A percentile compares a stretch with the other conserved stretches of the same genome.
phyloP scores from a whole-genome alignment of 768 basidiomycete genomes.

The Boletus rubropictus region DNA sequence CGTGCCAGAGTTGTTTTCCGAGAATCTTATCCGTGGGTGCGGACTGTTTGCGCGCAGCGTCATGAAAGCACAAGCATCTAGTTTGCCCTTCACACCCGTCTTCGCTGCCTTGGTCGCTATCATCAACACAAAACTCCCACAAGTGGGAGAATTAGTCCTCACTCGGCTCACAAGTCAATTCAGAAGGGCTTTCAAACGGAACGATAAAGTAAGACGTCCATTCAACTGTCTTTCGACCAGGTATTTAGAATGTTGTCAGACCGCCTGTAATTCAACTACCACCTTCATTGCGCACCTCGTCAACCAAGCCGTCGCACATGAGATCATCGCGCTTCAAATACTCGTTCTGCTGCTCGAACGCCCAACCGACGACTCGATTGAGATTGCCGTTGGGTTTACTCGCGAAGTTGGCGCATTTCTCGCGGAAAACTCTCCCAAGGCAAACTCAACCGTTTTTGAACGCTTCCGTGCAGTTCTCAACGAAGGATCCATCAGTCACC shows the following conservation, averaged over 20 bases:
- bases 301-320: constrained; percentile 90
- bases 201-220: constrained; percentile 77
- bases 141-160: constrained; percentile 89
- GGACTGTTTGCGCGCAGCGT: constrained; percentile 90
- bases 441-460: constrained; percentile 91
- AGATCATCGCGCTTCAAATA: constrained; percentile 91
- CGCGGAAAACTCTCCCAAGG: constrained; percentile 88
- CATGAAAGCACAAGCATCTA: constrained; percentile 97
- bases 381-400: constrained; percentile 96
- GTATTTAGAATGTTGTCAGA: constrained; percentile 41
- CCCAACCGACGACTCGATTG: constrained; percentile 96
- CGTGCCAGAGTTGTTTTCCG: constrained; percentile 84
- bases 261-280: constrained; percentile 87
- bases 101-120: constrained; percentile 93
- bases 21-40: constrained; percentile 90
- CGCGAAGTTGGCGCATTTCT: constrained; percentile 96
- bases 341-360: constrained; percentile 92
- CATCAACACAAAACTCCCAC: constrained; percentile 95
- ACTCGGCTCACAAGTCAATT: constrained; percentile 92
- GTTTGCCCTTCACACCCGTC: constrained; percentile 95
- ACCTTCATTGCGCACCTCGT: constrained; percentile 89
- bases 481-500: constrained; percentile 90
- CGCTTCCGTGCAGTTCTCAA: constrained; percentile 96
- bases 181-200: constrained; percentile 88
- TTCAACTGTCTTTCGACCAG: not conserved